Evolutionary conservation across 2,329 filamentous ascomycete species (phyloP), one percentile per base, ranked within the genome.

Genomic region (Aschersonia sp.): DNA sequence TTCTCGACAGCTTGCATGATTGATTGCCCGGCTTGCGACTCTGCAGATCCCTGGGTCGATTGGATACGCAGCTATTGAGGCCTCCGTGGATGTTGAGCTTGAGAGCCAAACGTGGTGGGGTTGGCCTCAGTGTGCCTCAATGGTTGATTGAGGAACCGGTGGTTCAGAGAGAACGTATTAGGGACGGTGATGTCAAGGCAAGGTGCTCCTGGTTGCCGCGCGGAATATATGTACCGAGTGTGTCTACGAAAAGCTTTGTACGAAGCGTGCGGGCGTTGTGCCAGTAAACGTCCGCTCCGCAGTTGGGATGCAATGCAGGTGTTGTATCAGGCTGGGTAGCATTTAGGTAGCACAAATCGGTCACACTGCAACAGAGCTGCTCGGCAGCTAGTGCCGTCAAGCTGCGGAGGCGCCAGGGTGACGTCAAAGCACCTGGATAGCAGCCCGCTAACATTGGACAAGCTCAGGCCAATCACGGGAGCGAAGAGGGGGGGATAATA

Each of bases 1-100:
- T 44, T 47, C 43, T 45, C 43, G 9, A 51, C 46, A 29, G 49
- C 49, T 10, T 47, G 11, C 49, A 51, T 51, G 32, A 22, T 29
- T 42, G 40, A 14, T 11, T 9, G 8, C 35, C 12, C 12, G 35
- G 35, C 35, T 42, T 42, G 10, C 14, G 22, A 22, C 14, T 42
- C 14, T 42, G 10, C 14, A 12, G 40, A 12, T 12, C 35, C 12
- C 35, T 8, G 8, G 35, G 35, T 9, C 8, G 1, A 37, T 37
- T 22, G 22, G 5, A 5, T 37, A 12, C 4, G 8, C 35, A 12
- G 35, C 35, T 37, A 4, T 37, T 37, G 35, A 37, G 35, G 22
- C 22, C 22, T 2, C 22, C 35, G 35, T 37, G 8, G 35, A 37
- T 37, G 35, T 37, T 37, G 35, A 37, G 35, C 10, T 31, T 33